These are phyloP conservation scores for Cutaneotrichosporon spelunceum DNA, from an alignment of 1,284 basidiomycete genomes.

Conservation along the genomic window DNA sequence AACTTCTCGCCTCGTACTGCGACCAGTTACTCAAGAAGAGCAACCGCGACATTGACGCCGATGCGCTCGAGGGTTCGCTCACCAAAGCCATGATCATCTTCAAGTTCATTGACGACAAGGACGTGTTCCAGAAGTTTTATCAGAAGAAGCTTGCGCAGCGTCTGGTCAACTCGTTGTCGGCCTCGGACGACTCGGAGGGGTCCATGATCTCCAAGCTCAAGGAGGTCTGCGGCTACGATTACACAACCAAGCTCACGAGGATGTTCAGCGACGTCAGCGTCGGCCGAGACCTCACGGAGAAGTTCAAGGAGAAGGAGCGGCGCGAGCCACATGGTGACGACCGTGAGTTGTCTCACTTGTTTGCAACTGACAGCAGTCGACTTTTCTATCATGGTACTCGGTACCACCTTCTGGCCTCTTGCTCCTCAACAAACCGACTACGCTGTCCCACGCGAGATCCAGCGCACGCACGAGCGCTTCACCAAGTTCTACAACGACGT, in stretches of 20 bases:
- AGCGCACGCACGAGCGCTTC: constrained; percentile 86
- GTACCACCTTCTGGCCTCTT: constrained; percentile 95
- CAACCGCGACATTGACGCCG: constrained; percentile 87
- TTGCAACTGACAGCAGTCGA: constrained; percentile 57
- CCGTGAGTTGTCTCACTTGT: constrained; percentile 25
- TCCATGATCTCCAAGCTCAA: constrained; percentile 99
- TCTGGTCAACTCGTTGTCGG: constrained; percentile 85
- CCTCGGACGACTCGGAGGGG: constrained; percentile 93
- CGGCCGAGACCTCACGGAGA: constrained; percentile 92
- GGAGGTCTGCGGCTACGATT: constrained; percentile 97
- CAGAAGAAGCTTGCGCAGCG: constrained; percentile 93
- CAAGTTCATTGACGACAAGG: constrained; percentile 99
- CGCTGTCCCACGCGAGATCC: constrained; percentile 81
- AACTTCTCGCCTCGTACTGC: constrained; percentile 89
- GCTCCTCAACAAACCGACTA: constrained; percentile 79
- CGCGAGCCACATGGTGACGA: constrained; percentile 61
- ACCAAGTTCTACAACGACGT: constrained; percentile 86
- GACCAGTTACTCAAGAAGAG: constrained; percentile 89
- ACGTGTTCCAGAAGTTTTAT: constrained; percentile 99
- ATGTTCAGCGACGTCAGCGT: constrained; percentile 99
- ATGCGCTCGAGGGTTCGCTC: constrained; percentile 84
- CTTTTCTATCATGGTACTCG: constrained; percentile 90
- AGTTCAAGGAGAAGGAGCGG: constrained; percentile 91
- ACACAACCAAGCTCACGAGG: constrained; percentile 93
- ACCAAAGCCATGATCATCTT: constrained; percentile 95